These are phyloP conservation scores for Calonectria hongkongensis DNA, from an alignment of 2,329 filamentous ascomycete genomes.

Conservation along the genomic window DNA sequence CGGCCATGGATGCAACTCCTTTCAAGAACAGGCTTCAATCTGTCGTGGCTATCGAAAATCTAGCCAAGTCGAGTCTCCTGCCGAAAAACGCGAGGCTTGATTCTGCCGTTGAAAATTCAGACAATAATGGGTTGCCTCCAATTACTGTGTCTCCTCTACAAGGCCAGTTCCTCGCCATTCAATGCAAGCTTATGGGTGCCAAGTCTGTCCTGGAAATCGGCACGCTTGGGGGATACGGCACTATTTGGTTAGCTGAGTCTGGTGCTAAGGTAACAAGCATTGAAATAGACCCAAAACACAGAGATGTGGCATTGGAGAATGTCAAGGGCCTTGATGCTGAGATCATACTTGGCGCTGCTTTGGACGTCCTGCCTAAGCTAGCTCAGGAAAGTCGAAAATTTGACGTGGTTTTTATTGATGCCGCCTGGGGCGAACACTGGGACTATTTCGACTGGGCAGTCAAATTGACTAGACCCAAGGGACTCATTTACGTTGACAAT, in stretches of 20 bases:
- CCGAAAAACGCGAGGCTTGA: background rate
- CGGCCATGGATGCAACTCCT: background rate
- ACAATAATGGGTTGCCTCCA: slow-evolving; percentile 1
- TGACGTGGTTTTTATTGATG: slow-evolving; percentile 73
- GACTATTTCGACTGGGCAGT: slow-evolving; percentile 68
- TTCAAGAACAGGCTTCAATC: background rate
- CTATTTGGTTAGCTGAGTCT: slow-evolving; percentile 9
- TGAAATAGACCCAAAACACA: slow-evolving; percentile 68
- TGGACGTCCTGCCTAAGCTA: slow-evolving; percentile 63
- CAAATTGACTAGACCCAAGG: slow-evolving; percentile 62
- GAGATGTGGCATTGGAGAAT: slow-evolving; percentile 68
- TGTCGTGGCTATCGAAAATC: background rate
- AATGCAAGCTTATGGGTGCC: slow-evolving; percentile 13
- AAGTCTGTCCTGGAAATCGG: slow-evolving; percentile 16
- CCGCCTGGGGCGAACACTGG: slow-evolving; percentile 69
- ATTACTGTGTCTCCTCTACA: slow-evolving; percentile 3
- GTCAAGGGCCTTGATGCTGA: slow-evolving; percentile 63
- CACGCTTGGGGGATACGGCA: slow-evolving; percentile 1
- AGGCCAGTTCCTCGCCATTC: slow-evolving; percentile 7
- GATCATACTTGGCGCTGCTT: slow-evolving; percentile 65
- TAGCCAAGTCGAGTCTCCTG: background rate
- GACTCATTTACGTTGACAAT: slow-evolving; percentile 70
- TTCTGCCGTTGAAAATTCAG: slow-evolving; percentile 6
- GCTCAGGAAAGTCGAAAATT: slow-evolving; percentile 64
- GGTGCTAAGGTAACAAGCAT: slow-evolving; percentile 66